Percentiles rank a stretch among this genome's conserved stretches.
Conservation (phyloP, 169 alveolate species). For the Plasmodium blacklocki region DNA sequence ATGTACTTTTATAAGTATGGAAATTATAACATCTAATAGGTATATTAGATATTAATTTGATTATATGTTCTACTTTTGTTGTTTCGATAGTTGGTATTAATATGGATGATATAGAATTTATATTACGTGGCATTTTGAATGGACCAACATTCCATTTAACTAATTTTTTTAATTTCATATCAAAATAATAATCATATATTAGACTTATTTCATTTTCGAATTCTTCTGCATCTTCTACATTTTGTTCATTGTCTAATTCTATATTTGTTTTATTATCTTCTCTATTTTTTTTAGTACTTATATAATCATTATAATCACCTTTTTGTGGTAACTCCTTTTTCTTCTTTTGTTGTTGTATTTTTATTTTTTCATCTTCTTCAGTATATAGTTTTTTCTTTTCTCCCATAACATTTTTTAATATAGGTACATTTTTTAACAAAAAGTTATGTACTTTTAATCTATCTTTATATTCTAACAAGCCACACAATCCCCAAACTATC, state of each 20-base stretch:
- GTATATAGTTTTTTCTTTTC: not conserved
- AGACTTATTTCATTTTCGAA: slow-evolving; percentile 80
- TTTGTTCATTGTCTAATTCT: not conserved
- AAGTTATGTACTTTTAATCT: slow-evolving; percentile 64
- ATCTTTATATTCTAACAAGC: slow-evolving; percentile 46
- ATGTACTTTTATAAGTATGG: slow-evolving; percentile 86
- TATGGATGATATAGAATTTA: slow-evolving; percentile 90
- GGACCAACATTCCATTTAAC: slow-evolving; percentile 90
- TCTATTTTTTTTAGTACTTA: not conserved
- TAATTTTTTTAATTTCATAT: slow-evolving; percentile 84
- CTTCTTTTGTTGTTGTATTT: not conserved
- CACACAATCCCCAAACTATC: slow-evolving; percentile 75
- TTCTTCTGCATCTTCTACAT: slow-evolving; percentile 64
- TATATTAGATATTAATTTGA: slow-evolving; percentile 84
- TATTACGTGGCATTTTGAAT: slow-evolving; percentile 89
- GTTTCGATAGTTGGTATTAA: slow-evolving; percentile 96
- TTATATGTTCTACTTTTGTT: slow-evolving; percentile 92
- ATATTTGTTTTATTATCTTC: not conserved
- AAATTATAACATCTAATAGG: slow-evolving; percentile 81
- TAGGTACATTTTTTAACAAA: slow-evolving; percentile 51
- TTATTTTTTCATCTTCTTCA: not conserved
- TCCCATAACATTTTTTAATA: slow-evolving; percentile 7
- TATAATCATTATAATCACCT: not conserved
- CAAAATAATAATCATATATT: slow-evolving; percentile 74
- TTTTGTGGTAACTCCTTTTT: not conserved